These are phyloP conservation scores for Pelargonium hybrid DNA, from an alignment of 441 rosid species.

Conservation along the genomic window DNA sequence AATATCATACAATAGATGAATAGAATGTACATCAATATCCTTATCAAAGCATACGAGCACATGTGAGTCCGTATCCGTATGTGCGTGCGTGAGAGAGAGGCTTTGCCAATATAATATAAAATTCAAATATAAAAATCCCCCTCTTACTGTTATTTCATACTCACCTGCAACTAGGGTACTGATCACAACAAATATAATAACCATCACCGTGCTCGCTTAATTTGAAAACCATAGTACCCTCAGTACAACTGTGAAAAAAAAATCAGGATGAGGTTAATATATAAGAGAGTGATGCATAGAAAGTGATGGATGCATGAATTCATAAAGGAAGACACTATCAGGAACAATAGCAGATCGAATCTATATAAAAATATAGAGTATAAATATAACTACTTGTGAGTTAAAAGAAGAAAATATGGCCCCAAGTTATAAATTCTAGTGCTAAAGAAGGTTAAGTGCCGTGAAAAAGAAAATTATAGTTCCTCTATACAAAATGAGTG, in stretches of 20 bases:
- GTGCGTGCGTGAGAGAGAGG: background rate
- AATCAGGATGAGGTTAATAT: constrained; percentile 11
- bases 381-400: too few relatives aligned
- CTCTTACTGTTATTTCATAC: constrained; percentile 22
- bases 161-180: constrained; percentile 93
- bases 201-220: constrained; percentile 79
- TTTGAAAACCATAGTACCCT: constrained; percentile 79
- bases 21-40: background rate
- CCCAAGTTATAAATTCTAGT: background rate
- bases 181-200: constrained; percentile 88
- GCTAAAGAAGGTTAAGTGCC: background rate
- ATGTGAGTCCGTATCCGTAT: background rate
- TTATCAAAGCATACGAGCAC: background rate
- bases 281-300: background rate
- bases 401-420: background rate
- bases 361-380: too few relatives aligned
- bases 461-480: background rate
- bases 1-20: background rate
- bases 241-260: constrained; percentile 62
- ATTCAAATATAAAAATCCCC: constrained; percentile 15
- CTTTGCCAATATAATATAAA: background rate
- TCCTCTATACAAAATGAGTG: too few relatives aligned
- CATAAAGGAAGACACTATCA: background rate
- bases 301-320: background rate
- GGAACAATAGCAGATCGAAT: background rate